Evolutionary conservation across 83 land plant species (phyloP), one percentile per base, ranked within the genome.

Genomic region (Diphasiastrum complanatum): DNA sequence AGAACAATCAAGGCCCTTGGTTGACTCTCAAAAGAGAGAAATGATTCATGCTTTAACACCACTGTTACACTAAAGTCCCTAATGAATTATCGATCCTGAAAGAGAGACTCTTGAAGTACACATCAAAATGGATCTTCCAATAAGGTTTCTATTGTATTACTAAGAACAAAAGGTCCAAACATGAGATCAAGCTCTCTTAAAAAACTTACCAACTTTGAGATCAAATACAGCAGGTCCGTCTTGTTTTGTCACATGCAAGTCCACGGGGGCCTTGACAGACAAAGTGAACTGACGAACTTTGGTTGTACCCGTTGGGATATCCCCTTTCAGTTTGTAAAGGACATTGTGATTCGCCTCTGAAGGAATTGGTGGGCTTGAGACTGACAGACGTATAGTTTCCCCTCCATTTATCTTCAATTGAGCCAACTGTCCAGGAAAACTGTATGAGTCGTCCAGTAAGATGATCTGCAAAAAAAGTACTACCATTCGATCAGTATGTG

Each of bases 241-340:
- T 12, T 47, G 29, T 36, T 77, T 34, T 0, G 34, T 33, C 10
- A 77, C 77, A n/a, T 73, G 77, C 22, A 77, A 64, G 20, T 73
- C 67, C 14, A 77, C 52, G 2, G 78, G 77, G 40, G 62, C 66
- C 43, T 73, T 77, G 20, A 67, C 72, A 26, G 80, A 77, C n/a
- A 77, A 37, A n/a, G 63, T 67, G 46, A 29, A 77, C 12, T 77
- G 70, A 1, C 78, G 67, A 28, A 63, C 1, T 53, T 72, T 77
- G 3, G 64, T 54, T 5, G 52, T 61, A 22, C 80, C 80, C 3
- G 80, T 45, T 27, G 80, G 78, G 33, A 67, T 69, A 26, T 77
- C 80, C 1, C 77, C 80, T 40, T 78, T 54, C 8, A 58, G 35
- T 67, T 77, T 77, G 33, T 65, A 66, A 35, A 62, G 18, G 47